Evolutionary conservation across 441 rosid genomes (phyloP), one percentile per base, ranked within the genome.

Genomic region (Erodium trifolium): DNA sequence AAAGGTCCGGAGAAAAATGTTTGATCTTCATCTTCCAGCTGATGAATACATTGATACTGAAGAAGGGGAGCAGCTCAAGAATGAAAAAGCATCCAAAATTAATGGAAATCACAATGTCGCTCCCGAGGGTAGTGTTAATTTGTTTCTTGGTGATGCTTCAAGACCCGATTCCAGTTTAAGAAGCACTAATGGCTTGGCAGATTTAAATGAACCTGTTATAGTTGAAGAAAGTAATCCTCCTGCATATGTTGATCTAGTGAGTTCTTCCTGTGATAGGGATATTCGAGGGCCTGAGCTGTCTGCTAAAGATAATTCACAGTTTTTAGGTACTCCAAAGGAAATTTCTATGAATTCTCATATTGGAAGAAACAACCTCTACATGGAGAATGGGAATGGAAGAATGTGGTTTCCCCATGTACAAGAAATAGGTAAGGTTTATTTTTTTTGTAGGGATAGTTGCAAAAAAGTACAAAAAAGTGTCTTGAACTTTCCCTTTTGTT

Each of bases 21-120:
- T 94, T 68, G 99, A 94, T 83, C 96, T 94, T 75, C 91, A 84
- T 71, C 95, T 92, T 80, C 96, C 97, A 16, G 98, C 96, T 18
- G 92, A 92, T 77, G 86, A 81, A 68, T 92, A 90, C 81, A 85
- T 88, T 57, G 90, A 86, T 71, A 76, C 82, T 13, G 98, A 90
- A 78, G 96, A 85, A 63, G 79, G 68, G 27, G 89, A 86, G 60
- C 84, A 82, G 76, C 49, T 73, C 51, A 80, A 76, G 78, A 85
- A 82, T 49, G 85, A 80, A 66, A 84, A 78, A 23, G 67, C 67
- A 65, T 78, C 82, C 60, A 82, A 81, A 78, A 79, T 79, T 65
- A 81, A 81, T 74, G 85, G 82, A 73, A 71, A 75, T 69, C 76
- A 67, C 66, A 85, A 73, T 72, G 51, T 73, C 67, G 72, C 62